A percentile compares a stretch with the other conserved stretches of the same genome.
Conservation (phyloP, 1,284 basidiomycete genomes). For the Sphaerobolus stellatus region DNA sequence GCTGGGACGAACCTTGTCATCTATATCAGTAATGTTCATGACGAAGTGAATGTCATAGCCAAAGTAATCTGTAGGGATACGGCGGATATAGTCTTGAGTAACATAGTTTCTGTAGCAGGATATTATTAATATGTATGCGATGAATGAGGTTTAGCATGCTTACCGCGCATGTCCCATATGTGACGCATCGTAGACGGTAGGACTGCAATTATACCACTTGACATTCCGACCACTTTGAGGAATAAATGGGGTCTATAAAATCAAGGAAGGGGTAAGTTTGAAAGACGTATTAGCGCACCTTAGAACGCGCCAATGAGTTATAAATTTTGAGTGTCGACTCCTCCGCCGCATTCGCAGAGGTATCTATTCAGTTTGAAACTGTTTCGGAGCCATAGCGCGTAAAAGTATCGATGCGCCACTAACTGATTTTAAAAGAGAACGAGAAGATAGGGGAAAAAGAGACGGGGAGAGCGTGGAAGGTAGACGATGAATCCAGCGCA, state of each 20-base stretch:
- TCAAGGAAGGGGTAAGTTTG: conserved; percentile 9
- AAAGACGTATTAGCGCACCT: conserved; percentile 68
- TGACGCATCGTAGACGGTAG: conserved; percentile 98
- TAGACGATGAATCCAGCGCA: too few species aligned
- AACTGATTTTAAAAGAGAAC: too few species aligned
- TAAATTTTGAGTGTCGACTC: conserved; percentile 77
- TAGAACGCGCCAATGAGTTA: conserved; percentile 92
- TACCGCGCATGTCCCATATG: conserved; percentile 99
- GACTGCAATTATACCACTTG: conserved; percentile 99
- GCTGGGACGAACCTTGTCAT: conserved; percentile 91
- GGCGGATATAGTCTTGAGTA: conserved; percentile 92
- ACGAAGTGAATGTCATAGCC: conserved; percentile 98
- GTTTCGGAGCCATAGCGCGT: too few species aligned
- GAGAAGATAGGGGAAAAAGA: too few species aligned
- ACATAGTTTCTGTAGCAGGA: conserved; percentile 82
- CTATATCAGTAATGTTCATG: conserved; percentile 99
- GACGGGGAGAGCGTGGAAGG: too few species aligned
- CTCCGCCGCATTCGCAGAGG: conserved; percentile 1
- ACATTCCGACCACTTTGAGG: conserved; percentile 81
- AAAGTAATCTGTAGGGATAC: conserved; percentile 95
- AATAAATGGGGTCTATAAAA: conserved; percentile 72
- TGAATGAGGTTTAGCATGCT: conserved; percentile 23
- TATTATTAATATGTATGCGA: conserved; percentile 16
- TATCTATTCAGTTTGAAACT: too few species aligned
- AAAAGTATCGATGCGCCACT: too few species aligned